These are phyloP conservation scores for Pulveroboletus sp. DNA, from an alignment of 768 basidiomycete species.

Conservation along the genomic window DNA sequence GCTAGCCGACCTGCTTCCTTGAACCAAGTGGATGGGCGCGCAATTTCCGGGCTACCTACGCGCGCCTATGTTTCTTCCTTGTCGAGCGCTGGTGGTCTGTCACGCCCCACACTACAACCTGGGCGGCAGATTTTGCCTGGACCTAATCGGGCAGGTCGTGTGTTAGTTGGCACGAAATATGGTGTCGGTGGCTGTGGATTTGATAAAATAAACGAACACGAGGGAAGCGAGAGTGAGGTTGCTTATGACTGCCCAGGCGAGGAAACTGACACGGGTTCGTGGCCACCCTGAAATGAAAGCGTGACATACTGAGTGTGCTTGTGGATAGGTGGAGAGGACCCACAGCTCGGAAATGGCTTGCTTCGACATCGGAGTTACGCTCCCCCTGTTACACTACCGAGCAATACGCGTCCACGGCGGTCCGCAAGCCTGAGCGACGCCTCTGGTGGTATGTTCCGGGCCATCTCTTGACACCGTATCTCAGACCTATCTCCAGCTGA, in stretches of 20 bases:
- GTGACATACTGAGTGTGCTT: constrained; percentile 17
- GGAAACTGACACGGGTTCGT: constrained; percentile 40
- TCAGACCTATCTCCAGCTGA: constrained; percentile 22
- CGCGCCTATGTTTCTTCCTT: constrained; percentile 29
- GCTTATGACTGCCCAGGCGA: constrained; percentile 28
- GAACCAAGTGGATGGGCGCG: constrained; percentile 32
- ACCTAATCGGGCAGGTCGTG: constrained; percentile 44
- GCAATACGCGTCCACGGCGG: constrained; percentile 55
- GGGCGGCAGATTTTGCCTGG: constrained; percentile 42
- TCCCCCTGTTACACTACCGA: constrained; percentile 33
- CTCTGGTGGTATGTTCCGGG: constrained; percentile 23
- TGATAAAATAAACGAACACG: constrained; percentile 47
- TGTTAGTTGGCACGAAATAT: constrained; percentile 40
- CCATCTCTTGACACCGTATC: constrained; percentile 24
- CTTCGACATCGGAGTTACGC: constrained; percentile 27
- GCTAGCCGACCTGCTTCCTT: constrained; percentile 31
- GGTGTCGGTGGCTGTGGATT: constrained; percentile 30
- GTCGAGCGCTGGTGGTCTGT: constrained; percentile 33
- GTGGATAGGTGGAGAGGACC: constrained; percentile 29
- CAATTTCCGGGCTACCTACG: constrained; percentile 31
- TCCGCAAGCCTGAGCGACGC: constrained; percentile 79
- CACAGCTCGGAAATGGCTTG: constrained; percentile 21
- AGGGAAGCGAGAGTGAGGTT: constrained; percentile 38
- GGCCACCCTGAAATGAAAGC: constrained; percentile 7
- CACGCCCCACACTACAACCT: constrained; percentile 36